These are phyloP conservation scores for Penicillium paxilli DNA, from an alignment of 495 filamentous ascomycete genomes.

Conservation along the genomic window DNA sequence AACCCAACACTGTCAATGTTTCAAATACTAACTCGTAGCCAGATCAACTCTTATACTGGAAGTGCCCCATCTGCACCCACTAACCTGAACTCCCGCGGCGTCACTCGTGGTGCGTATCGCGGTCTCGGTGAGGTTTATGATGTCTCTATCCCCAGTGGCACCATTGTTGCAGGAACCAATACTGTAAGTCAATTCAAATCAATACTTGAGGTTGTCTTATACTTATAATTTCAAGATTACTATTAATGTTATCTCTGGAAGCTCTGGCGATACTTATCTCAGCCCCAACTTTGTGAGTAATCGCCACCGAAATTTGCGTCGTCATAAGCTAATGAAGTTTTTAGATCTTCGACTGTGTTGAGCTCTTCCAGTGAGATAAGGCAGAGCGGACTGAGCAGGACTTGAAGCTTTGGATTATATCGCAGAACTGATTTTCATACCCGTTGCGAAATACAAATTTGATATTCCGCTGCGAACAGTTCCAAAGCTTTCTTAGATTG, in stretches of 20 bases:
- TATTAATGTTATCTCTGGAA: constrained; percentile 59
- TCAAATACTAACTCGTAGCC: background rate
- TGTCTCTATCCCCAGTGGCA: constrained; percentile 53
- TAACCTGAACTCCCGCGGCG: constrained; percentile 64
- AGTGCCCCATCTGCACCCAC: constrained; percentile 53
- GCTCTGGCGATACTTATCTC: constrained; percentile 52
- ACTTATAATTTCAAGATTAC: constrained; percentile 39
- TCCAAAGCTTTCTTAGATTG: background rate
- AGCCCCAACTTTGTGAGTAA: constrained; percentile 61
- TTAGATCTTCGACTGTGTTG: constrained; percentile 58
- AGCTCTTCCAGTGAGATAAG: constrained; percentile 48
- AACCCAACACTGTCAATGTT: background rate
- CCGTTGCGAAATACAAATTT: too few relatives aligned
- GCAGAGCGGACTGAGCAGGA: too few relatives aligned
- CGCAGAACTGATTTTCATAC: too few relatives aligned
- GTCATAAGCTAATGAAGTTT: background rate
- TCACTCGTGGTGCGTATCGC: constrained; percentile 64
- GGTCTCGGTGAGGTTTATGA: constrained; percentile 63
- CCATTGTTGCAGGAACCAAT: constrained; percentile 57
- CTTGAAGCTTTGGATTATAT: too few relatives aligned
- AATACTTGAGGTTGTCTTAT: background rate
- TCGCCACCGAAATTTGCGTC: background rate
- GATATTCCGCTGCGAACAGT: too few relatives aligned
- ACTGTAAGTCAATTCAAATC: constrained; percentile 31
- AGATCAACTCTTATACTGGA: constrained; percentile 51